A percentile compares a stretch with the other conserved stretches of the same genome.
phyloP scores from a whole-genome alignment of 257 asterid species.

The Coffea canephora region DNA sequence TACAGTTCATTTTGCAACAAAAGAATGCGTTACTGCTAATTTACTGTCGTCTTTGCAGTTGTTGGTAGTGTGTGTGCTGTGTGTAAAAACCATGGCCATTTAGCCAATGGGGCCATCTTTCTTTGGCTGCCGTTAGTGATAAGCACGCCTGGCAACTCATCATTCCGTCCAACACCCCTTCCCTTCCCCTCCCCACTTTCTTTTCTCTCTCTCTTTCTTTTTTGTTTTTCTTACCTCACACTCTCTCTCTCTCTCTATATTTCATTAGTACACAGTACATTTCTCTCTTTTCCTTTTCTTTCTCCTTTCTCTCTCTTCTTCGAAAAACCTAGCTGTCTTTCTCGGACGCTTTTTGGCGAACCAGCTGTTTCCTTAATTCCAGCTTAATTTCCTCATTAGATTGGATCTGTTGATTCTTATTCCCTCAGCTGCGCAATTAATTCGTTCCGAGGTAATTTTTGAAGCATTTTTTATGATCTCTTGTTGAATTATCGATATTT shows the following conservation, averaged over 20 bases:
- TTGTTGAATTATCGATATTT: neutral
- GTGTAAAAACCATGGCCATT: neutral
- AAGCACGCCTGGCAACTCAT: conserved; percentile 57
- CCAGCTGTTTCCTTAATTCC: conserved; percentile 5
- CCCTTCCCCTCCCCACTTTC: conserved; percentile 9
- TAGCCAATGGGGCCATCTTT: conserved; percentile 16
- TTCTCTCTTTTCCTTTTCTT: neutral
- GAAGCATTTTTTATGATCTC: neutral
- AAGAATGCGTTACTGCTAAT: no score
- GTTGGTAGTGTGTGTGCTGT: neutral
- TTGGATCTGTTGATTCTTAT: conserved; percentile 23
- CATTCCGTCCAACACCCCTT: conserved; percentile 45
- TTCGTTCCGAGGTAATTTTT: conserved; percentile 8
- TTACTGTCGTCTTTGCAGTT: neutral
- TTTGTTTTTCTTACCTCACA: conserved; percentile 2
- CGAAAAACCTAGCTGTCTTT: conserved; percentile 28
- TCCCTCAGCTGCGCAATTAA: neutral
- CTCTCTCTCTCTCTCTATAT: conserved; percentile 15
- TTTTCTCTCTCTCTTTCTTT: conserved; percentile 21
- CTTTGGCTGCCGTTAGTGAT: conserved; percentile 59
- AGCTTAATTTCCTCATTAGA: conserved; percentile 16
- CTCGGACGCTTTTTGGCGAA: conserved; percentile 6
- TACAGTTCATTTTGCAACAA: conserved; percentile 12
- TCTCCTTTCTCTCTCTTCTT: neutral
- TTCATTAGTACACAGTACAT: conserved; percentile 3